phyloP scores from a whole-genome alignment of 345 rosid genomes.

The Aquilaria yunnanensis region DNA sequence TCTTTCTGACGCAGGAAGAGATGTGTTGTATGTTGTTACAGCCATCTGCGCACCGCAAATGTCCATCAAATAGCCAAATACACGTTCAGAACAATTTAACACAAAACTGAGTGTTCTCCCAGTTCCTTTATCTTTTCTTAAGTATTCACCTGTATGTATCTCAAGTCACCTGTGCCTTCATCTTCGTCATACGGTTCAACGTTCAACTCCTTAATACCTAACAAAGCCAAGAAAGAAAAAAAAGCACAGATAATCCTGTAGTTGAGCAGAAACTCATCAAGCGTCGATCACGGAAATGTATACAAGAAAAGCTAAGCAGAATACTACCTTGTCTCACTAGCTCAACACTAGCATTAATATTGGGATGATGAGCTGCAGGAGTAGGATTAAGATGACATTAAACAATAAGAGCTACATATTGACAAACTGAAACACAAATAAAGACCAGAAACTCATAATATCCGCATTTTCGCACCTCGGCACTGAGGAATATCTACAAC shows the following conservation, averaged over 20 bases:
- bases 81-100: not conserved
- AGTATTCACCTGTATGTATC: constrained; percentile 79
- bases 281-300: too few relatives aligned
- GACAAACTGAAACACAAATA: not conserved
- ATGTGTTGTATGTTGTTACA: constrained; percentile 74
- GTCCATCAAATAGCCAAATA: constrained; percentile 15
- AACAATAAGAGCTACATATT: not conserved
- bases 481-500: constrained; percentile 81
- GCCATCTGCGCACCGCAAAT: constrained; percentile 63
- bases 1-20: constrained; percentile 74
- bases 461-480: constrained; percentile 39
- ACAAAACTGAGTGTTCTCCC: not conserved
- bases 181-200: constrained; percentile 81
- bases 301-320: constrained; percentile 1
- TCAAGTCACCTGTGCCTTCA: constrained; percentile 70
- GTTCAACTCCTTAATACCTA: constrained; percentile 64
- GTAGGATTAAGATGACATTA: constrained; percentile 11
- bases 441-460: not conserved
- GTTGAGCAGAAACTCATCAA: too few relatives aligned
- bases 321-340: constrained; percentile 65
- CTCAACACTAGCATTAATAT: constrained; percentile 78
- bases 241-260: not conserved
- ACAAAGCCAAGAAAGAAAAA: not conserved
- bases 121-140: not conserved
- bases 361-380: constrained; percentile 84